Conservation (phyloP, 2,329 filamentous ascomycete genomes). For the Aotearoamyces nothofagi region DNA sequence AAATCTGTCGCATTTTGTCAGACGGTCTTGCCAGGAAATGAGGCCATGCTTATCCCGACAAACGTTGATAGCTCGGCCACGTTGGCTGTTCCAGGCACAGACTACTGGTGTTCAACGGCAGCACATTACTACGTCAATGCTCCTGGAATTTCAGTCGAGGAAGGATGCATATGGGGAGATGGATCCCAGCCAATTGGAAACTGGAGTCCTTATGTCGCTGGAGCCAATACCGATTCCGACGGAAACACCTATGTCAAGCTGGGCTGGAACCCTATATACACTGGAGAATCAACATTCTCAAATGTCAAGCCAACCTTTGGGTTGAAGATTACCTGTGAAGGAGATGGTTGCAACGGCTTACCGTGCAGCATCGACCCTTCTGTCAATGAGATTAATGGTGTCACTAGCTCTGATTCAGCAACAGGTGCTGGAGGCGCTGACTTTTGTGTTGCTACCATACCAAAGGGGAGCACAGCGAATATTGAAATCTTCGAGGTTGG, state of each 20-base stretch:
- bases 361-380: slow-evolving; percentile 58
- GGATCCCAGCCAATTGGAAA: slow-evolving; percentile 49
- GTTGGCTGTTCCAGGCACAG: slow-evolving; percentile 53
- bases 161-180: slow-evolving; percentile 60
- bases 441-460: slow-evolving; percentile 67
- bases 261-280: slow-evolving; percentile 64
- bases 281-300: slow-evolving; percentile 34
- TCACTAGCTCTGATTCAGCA: slow-evolving; percentile 37
- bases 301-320: slow-evolving; percentile 48
- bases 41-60: slow-evolving; percentile 75
- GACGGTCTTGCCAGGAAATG: slow-evolving; percentile 64
- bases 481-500: slow-evolving; percentile 44
- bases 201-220: slow-evolving; percentile 64
- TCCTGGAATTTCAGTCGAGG: slow-evolving; percentile 41
- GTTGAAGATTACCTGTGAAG: slow-evolving; percentile 53
- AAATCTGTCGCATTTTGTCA: slow-evolving; percentile 58
- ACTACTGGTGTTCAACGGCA: slow-evolving; percentile 58
- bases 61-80: slow-evolving; percentile 38
- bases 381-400: slow-evolving; percentile 36
- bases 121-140: slow-evolving; percentile 75
- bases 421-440: slow-evolving; percentile 50
- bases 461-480: slow-evolving; percentile 48
- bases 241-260: slow-evolving; percentile 63
- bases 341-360: slow-evolving; percentile 52
- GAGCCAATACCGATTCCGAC: slow-evolving; percentile 50